Evolutionary conservation across 805 yeast species (phyloP).

Genomic region (Wickerhamomyces pijperi): DNA sequence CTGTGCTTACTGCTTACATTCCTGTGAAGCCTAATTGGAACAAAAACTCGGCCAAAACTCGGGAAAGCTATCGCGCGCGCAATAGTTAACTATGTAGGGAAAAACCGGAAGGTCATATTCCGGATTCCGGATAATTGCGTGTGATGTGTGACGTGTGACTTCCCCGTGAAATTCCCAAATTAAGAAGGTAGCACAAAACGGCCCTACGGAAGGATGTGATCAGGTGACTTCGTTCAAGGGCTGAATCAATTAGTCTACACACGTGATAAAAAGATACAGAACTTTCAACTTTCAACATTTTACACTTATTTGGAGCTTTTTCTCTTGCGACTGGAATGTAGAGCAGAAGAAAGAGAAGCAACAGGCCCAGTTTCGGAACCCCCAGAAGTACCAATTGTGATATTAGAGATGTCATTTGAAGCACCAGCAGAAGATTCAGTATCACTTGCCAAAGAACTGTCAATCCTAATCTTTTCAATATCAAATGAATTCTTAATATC

Average conservation of each 20-base stretch:
- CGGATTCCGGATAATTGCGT: no score
- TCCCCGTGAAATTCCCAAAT: not conserved
- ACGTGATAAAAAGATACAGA: no score
- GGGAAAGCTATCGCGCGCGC: not conserved
- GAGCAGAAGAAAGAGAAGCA: not conserved
- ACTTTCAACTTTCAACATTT: no score
- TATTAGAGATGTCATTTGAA: not conserved
- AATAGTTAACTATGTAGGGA: not conserved
- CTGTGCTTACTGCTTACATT: not conserved
- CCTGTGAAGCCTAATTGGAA: not conserved
- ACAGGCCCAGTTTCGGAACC: not conserved
- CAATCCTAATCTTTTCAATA: not conserved
- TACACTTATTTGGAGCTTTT: not conserved
- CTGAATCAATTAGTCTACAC: no score
- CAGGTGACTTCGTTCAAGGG: not conserved
- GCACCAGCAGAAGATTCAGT: not conserved
- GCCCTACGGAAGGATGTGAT: no score
- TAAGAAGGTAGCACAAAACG: no score
- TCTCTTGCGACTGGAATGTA: not conserved
- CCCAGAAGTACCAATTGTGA: no score
- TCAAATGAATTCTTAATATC: conserved; percentile 1
- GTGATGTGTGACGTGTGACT: not conserved
- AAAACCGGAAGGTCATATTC: not conserved
- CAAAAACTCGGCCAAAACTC: not conserved
- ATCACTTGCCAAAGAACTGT: not conserved